A percentile compares a stretch with the other conserved stretches of the same genome.
Evolutionary conservation across 176 grass and related monocot genomes (phyloP).

Genomic region (Avena insularis): DNA sequence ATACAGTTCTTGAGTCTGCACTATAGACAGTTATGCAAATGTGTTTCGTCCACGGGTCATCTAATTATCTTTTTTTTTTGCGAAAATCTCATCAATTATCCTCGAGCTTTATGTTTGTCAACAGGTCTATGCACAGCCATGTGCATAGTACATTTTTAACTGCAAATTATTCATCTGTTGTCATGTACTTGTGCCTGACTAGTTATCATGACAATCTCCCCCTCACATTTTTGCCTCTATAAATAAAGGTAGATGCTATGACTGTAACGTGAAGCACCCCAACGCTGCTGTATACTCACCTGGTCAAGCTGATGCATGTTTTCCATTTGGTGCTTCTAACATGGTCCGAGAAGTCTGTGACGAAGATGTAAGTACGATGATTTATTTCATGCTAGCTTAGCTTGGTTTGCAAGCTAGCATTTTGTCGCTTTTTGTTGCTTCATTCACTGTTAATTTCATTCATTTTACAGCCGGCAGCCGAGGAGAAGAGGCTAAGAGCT

Average conservation of each 20-base stretch:
- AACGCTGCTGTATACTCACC: background rate
- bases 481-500: slow-evolving; percentile 12
- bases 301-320: background rate
- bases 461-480: background rate
- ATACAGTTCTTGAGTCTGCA: background rate
- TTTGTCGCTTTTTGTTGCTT: background rate
- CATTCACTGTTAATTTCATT: background rate
- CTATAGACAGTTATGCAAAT: background rate
- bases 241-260: slow-evolving; percentile 24
- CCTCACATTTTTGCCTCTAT: background rate
- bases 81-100: background rate
- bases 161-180: background rate
- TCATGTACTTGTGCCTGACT: background rate
- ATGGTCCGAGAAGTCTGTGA: background rate
- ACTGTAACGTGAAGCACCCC: background rate
- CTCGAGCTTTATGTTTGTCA: background rate
- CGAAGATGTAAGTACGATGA: background rate
- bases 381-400: background rate
- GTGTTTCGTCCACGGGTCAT: background rate
- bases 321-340: background rate
- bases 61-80: background rate
- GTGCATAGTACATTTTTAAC: background rate
- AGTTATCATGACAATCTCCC: background rate
- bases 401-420: background rate
- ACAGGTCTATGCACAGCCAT: background rate